phyloP scores from a whole-genome alignment of 1,139 yeast species.

The Suhomyces bolitotheri region DNA sequence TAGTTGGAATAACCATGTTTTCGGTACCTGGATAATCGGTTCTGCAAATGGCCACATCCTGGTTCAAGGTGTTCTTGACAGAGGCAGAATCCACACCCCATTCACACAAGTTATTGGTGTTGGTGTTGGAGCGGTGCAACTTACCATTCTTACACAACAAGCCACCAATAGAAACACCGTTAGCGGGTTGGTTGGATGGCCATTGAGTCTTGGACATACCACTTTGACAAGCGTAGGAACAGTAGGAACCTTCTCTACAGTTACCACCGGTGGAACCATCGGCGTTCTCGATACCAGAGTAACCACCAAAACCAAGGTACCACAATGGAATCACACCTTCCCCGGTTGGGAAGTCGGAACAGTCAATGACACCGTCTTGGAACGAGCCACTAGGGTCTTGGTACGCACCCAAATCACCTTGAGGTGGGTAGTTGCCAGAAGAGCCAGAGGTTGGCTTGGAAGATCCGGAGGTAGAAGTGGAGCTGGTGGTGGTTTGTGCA shows the following conservation, averaged over 20 bases:
- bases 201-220: slow-evolving; percentile 98
- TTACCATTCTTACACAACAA: slow-evolving; percentile 75
- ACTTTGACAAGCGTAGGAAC: slow-evolving; percentile 94
- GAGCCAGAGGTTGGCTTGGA: slow-evolving; percentile 16
- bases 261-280: slow-evolving; percentile 62
- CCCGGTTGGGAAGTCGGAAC: slow-evolving; percentile 83
- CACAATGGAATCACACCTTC: slow-evolving; percentile 86
- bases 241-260: slow-evolving; percentile 87
- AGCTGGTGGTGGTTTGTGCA: slow-evolving; percentile 7
- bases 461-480: slow-evolving; percentile 14
- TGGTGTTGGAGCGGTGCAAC: slow-evolving; percentile 74
- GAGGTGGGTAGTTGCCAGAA: slow-evolving; percentile 11
- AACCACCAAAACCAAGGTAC: slow-evolving; percentile 85
- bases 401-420: slow-evolving; percentile 60
- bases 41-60: slow-evolving; percentile 85
- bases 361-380: slow-evolving; percentile 76
- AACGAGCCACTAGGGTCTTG: slow-evolving; percentile 56
- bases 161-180: slow-evolving; percentile 92
- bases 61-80: slow-evolving; percentile 63
- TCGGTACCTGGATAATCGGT: slow-evolving; percentile 99
- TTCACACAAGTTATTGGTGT: slow-evolving; percentile 68
- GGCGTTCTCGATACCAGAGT: slow-evolving; percentile 74
- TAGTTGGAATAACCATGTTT: slow-evolving; percentile 94
- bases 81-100: slow-evolving; percentile 75
- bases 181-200: slow-evolving; percentile 82